Conservation (phyloP, 2,329 filamentous ascomycete genomes). For the Alternaria ethzedia region DNA sequence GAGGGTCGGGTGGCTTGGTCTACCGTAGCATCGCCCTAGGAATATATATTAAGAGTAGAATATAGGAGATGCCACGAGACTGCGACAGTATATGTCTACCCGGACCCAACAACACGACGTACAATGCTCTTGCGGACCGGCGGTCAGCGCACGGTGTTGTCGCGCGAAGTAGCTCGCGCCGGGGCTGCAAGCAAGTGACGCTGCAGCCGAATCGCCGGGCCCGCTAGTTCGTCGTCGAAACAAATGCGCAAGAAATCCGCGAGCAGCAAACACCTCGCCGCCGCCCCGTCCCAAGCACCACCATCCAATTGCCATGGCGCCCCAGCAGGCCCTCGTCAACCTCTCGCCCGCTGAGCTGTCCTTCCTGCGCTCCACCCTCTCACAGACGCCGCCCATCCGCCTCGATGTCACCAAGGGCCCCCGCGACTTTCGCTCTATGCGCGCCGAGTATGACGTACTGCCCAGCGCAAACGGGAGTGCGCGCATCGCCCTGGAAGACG, state of each 20-base stretch:
- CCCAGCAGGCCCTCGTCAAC: constrained; percentile 64
- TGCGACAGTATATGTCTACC: background rate
- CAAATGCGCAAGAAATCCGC: constrained; percentile 13
- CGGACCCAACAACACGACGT: background rate
- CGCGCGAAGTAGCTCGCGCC: constrained; percentile 24
- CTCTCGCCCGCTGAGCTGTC: constrained; percentile 96
- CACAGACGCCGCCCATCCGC: constrained; percentile 81
- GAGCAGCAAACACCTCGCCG: constrained; percentile 10
- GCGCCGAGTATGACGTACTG: constrained; percentile 88
- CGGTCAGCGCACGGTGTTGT: constrained; percentile 35
- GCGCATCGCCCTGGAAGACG: constrained; percentile 91
- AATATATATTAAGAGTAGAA: background rate
- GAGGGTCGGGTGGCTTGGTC: constrained; percentile 20
- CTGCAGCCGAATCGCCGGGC: constrained; percentile 27
- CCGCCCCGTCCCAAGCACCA: constrained; percentile 11
- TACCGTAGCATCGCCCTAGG: constrained; percentile 7
- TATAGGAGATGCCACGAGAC: background rate
- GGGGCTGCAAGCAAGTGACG: constrained; percentile 17
- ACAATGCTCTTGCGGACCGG: constrained; percentile 3
- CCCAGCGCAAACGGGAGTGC: constrained; percentile 91
- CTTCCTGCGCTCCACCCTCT: constrained; percentile 89
- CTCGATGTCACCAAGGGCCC: constrained; percentile 69
- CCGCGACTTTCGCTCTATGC: constrained; percentile 87
- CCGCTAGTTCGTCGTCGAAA: constrained; percentile 17
- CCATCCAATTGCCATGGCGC: constrained; percentile 36